A percentile compares a stretch with the other conserved stretches of the same genome.
These are phyloP conservation scores for Amanita brunnescens DNA, from an alignment of 768 basidiomycete species.

Conservation along the genomic window DNA sequence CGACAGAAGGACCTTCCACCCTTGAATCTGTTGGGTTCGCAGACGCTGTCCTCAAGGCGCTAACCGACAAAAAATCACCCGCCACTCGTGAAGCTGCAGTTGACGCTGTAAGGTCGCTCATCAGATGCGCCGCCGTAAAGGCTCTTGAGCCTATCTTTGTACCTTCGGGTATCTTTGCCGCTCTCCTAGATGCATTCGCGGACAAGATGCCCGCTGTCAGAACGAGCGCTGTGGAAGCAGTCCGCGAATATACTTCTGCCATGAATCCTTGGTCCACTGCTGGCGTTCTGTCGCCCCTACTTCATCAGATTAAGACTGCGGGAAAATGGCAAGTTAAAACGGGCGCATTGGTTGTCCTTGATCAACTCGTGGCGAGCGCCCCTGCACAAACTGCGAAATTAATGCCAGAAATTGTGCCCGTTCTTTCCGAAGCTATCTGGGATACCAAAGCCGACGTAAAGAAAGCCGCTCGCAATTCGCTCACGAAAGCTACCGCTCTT, in stretches of 20 bases:
- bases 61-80: constrained; percentile 92
- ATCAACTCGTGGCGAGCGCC: constrained; percentile 80
- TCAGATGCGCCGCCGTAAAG: constrained; percentile 61
- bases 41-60: constrained; percentile 72
- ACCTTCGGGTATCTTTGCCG: constrained; percentile 76
- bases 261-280: constrained; percentile 88
- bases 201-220: constrained; percentile 90
- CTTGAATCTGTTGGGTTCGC: constrained; percentile 62
- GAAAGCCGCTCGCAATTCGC: constrained; percentile 92
- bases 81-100: constrained; percentile 87
- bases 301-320: constrained; percentile 89
- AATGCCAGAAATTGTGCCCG: constrained; percentile 91
- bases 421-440: constrained; percentile 95
- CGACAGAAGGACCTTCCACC: constrained; percentile 79
- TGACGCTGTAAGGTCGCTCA: constrained; percentile 55
- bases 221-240: constrained; percentile 78
- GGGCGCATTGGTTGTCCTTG: constrained; percentile 70
- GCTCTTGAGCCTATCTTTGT: constrained; percentile 87
- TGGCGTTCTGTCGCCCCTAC: constrained; percentile 78
- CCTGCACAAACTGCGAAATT: constrained; percentile 79
- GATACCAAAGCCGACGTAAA: constrained; percentile 98
- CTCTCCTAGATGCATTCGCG: constrained; percentile 86
- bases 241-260: constrained; percentile 60
- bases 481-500: constrained; percentile 89
- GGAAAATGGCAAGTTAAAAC: constrained; percentile 98